Evolutionary conservation across 2,329 filamentous ascomycete species (phyloP).

Genomic region (Diaporthe sp.): DNA sequence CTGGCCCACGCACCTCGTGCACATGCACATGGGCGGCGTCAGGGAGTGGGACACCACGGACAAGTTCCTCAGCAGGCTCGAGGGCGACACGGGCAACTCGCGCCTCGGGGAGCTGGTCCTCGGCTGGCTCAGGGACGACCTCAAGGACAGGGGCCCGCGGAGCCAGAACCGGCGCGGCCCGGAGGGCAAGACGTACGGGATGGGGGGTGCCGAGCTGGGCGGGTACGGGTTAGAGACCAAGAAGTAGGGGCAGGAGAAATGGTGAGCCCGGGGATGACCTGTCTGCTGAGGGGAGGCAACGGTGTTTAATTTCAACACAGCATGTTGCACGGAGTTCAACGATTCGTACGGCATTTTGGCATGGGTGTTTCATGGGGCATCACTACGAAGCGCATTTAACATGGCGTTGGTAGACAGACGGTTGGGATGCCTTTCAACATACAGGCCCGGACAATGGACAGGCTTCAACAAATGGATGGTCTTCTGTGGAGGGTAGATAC

Average conservation of each 20-base stretch:
- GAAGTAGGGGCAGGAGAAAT: conserved; percentile 39
- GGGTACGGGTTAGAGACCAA: conserved; percentile 71
- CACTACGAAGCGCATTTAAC: conserved; percentile 39
- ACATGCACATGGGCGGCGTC: conserved; percentile 92
- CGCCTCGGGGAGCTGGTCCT: conserved; percentile 89
- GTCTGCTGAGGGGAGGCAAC: too few species aligned
- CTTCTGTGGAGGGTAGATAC: neutral
- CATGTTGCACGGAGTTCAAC: conserved; percentile 19
- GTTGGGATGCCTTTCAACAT: conserved; percentile 33
- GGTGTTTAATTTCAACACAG: conserved; percentile 22
- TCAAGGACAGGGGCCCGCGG: conserved; percentile 83
- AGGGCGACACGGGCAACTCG: conserved; percentile 77
- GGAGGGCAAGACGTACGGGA: conserved; percentile 75
- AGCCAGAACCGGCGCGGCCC: conserved; percentile 67
- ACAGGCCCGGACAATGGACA: neutral
- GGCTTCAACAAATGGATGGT: conserved; percentile 29
- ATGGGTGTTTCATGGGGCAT: neutral
- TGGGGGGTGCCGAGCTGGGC: conserved; percentile 64
- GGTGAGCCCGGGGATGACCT: neutral
- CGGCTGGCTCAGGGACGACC: conserved; percentile 86
- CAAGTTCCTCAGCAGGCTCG: conserved; percentile 72
- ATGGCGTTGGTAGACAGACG: conserved; percentile 38
- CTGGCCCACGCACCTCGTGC: conserved; percentile 96
- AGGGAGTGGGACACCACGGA: conserved; percentile 87
- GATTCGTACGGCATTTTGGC: conserved; percentile 18